A percentile compares a stretch with the other conserved stretches of the same genome.
These are phyloP conservation scores for Musa itinerans DNA, from an alignment of 176 grass and related monocot species.

Conservation along the genomic window DNA sequence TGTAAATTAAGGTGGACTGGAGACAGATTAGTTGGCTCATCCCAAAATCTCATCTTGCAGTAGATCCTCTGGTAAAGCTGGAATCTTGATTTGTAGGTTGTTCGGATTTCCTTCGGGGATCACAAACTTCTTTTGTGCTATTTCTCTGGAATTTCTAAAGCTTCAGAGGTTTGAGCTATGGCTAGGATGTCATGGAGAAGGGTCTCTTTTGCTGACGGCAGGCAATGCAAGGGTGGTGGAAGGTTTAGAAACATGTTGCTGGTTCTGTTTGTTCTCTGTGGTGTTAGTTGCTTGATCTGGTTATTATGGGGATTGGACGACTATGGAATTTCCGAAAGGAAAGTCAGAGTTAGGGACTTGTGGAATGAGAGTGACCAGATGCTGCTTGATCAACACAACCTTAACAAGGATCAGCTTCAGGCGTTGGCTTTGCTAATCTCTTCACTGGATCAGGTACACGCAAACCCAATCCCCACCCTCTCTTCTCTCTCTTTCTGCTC, in stretches of 20 bases:
- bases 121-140: not conserved
- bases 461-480: not conserved
- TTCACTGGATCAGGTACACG: constrained; percentile 31
- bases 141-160: not conserved
- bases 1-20: not conserved
- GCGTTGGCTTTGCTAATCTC: constrained; percentile 30
- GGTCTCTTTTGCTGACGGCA: not conserved
- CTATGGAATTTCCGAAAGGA: not conserved
- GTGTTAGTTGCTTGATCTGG: constrained; percentile 1
- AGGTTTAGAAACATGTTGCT: constrained; percentile 18
- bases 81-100: constrained; percentile 6
- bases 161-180: not conserved
- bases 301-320: constrained; percentile 9
- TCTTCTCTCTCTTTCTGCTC: not conserved
- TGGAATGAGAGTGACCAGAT: constrained; percentile 21
- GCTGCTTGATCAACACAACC: constrained; percentile 32
- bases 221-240: constrained; percentile 21
- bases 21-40: constrained; percentile 4
- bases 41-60: constrained; percentile 12
- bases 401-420: constrained; percentile 45
- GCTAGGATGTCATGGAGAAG: not conserved
- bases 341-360: constrained; percentile 6
- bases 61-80: constrained; percentile 5
- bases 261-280: constrained; percentile 24
- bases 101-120: not conserved